Conservation (phyloP, 768 basidiomycete genomes). For the Termitomyces bulborhizus region DNA sequence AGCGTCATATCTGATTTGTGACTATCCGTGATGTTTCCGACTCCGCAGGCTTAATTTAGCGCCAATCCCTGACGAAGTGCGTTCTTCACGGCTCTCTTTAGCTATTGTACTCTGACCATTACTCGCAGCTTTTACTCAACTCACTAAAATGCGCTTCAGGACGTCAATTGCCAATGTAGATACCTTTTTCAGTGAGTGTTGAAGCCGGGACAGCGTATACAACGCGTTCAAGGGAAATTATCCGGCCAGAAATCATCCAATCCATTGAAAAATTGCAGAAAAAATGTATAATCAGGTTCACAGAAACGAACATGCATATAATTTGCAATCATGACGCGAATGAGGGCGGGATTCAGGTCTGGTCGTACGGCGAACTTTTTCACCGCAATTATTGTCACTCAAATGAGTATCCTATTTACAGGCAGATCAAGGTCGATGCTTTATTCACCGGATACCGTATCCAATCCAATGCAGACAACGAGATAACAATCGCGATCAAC, state of each 20-base stretch:
- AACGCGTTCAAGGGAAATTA: background rate
- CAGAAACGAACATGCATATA: constrained; percentile 66
- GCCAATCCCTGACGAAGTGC: background rate
- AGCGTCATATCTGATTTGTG: too few species aligned
- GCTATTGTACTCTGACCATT: background rate
- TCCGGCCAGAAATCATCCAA: constrained; percentile 61
- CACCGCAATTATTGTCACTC: background rate
- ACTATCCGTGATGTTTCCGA: too few species aligned
- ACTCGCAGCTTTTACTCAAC: background rate
- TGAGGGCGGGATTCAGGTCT: constrained; percentile 84
- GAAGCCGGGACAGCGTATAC: background rate
- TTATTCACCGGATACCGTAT: constrained; percentile 77
- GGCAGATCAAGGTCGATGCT: constrained; percentile 60
- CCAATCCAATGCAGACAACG: constrained; percentile 79
- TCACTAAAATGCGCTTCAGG: constrained; percentile 49
- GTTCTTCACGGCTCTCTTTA: background rate
- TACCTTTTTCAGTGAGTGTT: constrained; percentile 46
- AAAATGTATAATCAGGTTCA: constrained; percentile 77
- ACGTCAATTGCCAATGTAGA: constrained; percentile 52
- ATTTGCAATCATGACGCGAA: constrained; percentile 79
- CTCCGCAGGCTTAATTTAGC: background rate
- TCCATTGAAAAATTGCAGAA: constrained; percentile 81
- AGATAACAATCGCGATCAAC: constrained; percentile 68
- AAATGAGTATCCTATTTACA: constrained; percentile 15
- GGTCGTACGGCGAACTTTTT: constrained; percentile 34